Percentiles rank a stretch among this genome's conserved stretches.
Evolutionary conservation across 495 filamentous ascomycete genomes (phyloP).

Genomic region (Lindgomyces ingoldianus): DNA sequence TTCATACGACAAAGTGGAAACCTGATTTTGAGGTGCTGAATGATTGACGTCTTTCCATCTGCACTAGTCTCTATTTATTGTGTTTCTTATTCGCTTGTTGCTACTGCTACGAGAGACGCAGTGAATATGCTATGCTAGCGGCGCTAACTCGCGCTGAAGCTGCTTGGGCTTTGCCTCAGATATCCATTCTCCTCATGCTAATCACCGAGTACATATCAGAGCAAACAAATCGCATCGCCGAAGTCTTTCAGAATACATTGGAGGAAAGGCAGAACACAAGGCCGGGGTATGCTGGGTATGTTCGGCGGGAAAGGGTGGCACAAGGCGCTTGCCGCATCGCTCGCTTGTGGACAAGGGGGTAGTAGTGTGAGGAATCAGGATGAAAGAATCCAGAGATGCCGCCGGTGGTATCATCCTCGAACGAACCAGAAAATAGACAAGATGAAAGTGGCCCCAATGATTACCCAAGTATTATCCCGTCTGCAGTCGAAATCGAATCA

Average conservation of each 20-base stretch:
- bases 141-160: too few species aligned
- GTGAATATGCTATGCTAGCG: too few species aligned
- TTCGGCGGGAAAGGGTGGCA: not conserved
- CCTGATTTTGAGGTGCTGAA: too few species aligned
- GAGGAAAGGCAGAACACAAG: not conserved
- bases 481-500: too few species aligned
- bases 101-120: too few species aligned
- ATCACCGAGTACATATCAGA: slow-evolving; percentile 3
- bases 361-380: not conserved
- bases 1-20: not conserved
- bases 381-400: not conserved
- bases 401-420: slow-evolving; percentile 12
- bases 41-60: too few species aligned
- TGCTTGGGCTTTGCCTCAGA: too few species aligned
- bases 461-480: too few species aligned
- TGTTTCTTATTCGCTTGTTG: not conserved
- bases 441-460: not conserved
- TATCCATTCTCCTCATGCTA: too few species aligned
- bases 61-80: too few species aligned
- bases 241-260: too few species aligned
- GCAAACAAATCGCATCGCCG: too few species aligned
- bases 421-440: not conserved
- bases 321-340: slow-evolving; percentile 23
- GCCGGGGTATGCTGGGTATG: slow-evolving; percentile 15
- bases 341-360: not conserved